phyloP scores from a whole-genome alignment of 495 filamentous ascomycete species.

The Lasiosphaeris hirsuta region DNA sequence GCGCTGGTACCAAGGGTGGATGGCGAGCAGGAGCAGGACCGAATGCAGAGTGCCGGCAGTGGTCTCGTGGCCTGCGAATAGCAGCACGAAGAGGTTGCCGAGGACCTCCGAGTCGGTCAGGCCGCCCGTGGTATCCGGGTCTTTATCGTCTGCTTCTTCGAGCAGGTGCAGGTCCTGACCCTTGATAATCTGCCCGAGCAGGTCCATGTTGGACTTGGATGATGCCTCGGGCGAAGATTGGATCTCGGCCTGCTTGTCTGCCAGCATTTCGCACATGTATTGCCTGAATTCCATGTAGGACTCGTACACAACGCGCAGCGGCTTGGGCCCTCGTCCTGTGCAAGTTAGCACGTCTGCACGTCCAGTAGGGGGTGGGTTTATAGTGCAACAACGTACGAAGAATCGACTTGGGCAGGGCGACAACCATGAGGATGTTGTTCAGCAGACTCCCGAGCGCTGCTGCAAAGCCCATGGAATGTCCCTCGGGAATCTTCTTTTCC shows the following conservation, averaged over 20 bases:
- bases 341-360: too few relatives aligned
- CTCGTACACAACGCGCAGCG: neutral
- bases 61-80: constrained; percentile 63
- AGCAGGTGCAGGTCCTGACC: constrained; percentile 56
- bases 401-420: neutral
- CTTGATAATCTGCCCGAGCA: constrained; percentile 15
- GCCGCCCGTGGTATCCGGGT: constrained; percentile 53
- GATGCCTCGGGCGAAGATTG: neutral
- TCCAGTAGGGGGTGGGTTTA: too few relatives aligned
- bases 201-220: neutral
- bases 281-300: neutral
- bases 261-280: neutral
- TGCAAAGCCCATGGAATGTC: neutral
- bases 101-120: constrained; percentile 54
- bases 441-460: neutral
- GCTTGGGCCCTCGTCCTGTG: neutral
- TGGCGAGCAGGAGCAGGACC: constrained; percentile 51
- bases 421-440: neutral
- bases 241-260: neutral
- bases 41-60: constrained; percentile 58
- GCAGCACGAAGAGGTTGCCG: constrained; percentile 59
- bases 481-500: neutral
- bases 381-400: neutral
- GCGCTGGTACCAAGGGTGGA: constrained; percentile 48
- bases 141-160: constrained; percentile 32